A percentile compares a stretch with the other conserved stretches of the same genome.
phyloP scores from a whole-genome alignment of 371 early-diverging fungal species.

The Funneliformis caledonium region DNA sequence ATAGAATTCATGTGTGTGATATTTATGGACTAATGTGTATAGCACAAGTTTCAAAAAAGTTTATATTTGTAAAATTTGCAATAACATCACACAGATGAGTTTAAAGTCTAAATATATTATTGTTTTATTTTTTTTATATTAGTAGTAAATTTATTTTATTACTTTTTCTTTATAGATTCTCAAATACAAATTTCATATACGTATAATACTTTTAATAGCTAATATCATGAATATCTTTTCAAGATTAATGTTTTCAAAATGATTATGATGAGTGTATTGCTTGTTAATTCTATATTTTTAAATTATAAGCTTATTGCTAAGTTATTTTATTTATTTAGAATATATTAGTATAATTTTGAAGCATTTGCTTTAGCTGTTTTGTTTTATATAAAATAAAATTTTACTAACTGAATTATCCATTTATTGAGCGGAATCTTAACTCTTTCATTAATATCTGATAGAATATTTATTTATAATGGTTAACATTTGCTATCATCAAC shows the following conservation, averaged over 20 bases:
- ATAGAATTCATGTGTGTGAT: slow-evolving; percentile 85
- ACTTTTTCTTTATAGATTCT: slow-evolving; percentile 44
- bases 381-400: no score
- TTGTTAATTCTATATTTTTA: no score
- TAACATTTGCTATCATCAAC: no score
- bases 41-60: slow-evolving; percentile 67
- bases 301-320: no score
- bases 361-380: no score
- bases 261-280: no score
- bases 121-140: neutral
- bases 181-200: slow-evolving; percentile 86
- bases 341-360: no score
- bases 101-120: slow-evolving; percentile 30
- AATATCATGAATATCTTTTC: slow-evolving; percentile 99
- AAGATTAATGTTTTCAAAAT: slow-evolving; percentile 34
- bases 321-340: no score
- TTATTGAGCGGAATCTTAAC: no score
- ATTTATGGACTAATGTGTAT: slow-evolving; percentile 77
- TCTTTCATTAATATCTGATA: no score
- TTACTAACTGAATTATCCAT: no score
- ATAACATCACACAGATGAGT: slow-evolving; percentile 74
- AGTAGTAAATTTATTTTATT: neutral
- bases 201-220: slow-evolving; percentile 97
- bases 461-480: no score
- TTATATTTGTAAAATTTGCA: slow-evolving; percentile 77